Evolutionary conservation across 345 rosid species (phyloP).

Genomic region (Trapa bicornis): DNA sequence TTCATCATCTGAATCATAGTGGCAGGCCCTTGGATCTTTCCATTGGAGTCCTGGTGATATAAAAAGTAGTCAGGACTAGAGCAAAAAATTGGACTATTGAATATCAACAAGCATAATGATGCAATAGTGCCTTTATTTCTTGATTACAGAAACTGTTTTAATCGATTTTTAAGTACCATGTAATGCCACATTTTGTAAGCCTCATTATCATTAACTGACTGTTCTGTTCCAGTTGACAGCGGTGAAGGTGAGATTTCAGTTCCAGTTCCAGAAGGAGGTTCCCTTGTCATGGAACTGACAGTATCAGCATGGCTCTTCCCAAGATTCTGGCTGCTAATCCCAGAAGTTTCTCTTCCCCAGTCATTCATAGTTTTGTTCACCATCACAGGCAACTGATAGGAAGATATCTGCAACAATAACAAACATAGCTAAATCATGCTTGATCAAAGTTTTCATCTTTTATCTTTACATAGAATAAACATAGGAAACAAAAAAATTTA

Average conservation of each 20-base stretch:
- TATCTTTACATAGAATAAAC: background rate
- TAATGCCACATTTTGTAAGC: constrained; percentile 62
- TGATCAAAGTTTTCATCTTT: background rate
- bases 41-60: constrained; percentile 41
- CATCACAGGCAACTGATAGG: constrained; percentile 15
- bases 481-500: background rate
- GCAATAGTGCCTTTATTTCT: background rate
- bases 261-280: constrained; percentile 13
- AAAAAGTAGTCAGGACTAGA: background rate
- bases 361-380: background rate
- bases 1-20: constrained; percentile 49
- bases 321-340: background rate
- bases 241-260: constrained; percentile 21
- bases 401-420: constrained; percentile 11
- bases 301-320: background rate
- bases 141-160: background rate
- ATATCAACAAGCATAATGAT: background rate
- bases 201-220: constrained; percentile 31
- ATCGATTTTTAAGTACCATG: constrained; percentile 5
- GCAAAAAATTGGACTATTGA: background rate
- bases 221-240: constrained; percentile 28
- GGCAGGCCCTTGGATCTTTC: constrained; percentile 80
- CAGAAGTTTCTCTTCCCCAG: constrained; percentile 1
- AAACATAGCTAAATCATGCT: background rate
- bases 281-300: constrained; percentile 4